Conservation (phyloP, 1,284 basidiomycete genomes). For the Fomitopsis schrenkii region DNA sequence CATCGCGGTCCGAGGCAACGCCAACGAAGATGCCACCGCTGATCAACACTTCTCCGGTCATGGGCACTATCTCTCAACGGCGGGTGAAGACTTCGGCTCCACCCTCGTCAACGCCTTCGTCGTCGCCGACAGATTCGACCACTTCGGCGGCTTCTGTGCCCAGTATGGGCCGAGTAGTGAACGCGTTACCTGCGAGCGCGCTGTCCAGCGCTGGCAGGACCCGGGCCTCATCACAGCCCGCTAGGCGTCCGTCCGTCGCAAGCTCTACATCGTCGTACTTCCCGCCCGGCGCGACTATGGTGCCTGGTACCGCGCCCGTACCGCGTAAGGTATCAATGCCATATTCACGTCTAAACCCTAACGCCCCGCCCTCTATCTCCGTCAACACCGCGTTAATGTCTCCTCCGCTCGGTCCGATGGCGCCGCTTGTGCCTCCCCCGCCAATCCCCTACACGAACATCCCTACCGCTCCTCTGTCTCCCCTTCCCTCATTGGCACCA, state of each 20-base stretch:
- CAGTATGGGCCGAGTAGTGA: slow-evolving; percentile 33
- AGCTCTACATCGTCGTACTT: slow-evolving; percentile 20
- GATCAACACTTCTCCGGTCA: slow-evolving; percentile 55
- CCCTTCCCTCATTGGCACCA: slow-evolving; percentile 67
- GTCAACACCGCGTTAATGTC: slow-evolving; percentile 50
- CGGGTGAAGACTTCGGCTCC: slow-evolving; percentile 60
- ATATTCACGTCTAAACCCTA: slow-evolving; percentile 47
- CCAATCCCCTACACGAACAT: slow-evolving; percentile 49
- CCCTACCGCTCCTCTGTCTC: slow-evolving; percentile 71
- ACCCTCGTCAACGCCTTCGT: slow-evolving; percentile 39
- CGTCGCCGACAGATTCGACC: slow-evolving; percentile 58
- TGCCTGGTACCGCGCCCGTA: slow-evolving; percentile 21
- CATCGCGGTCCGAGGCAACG: slow-evolving; percentile 39
- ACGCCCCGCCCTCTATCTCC: slow-evolving; percentile 40
- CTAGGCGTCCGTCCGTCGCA: slow-evolving; percentile 52
- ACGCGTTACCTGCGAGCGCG: slow-evolving; percentile 38
- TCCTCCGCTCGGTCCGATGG: slow-evolving; percentile 26
- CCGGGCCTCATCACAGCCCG: slow-evolving; percentile 68
- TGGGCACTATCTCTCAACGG: slow-evolving; percentile 69
- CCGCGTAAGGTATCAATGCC: slow-evolving; percentile 60
- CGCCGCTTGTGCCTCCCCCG: slow-evolving; percentile 47
- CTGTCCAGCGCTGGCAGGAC: slow-evolving; percentile 34
- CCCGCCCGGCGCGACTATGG: slow-evolving; percentile 29
- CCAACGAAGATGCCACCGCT: slow-evolving; percentile 29
- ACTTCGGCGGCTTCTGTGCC: slow-evolving; percentile 38